phyloP scores from a whole-genome alignment of 2,329 filamentous ascomycete genomes.

The Teratosphaeria destructans region DNA sequence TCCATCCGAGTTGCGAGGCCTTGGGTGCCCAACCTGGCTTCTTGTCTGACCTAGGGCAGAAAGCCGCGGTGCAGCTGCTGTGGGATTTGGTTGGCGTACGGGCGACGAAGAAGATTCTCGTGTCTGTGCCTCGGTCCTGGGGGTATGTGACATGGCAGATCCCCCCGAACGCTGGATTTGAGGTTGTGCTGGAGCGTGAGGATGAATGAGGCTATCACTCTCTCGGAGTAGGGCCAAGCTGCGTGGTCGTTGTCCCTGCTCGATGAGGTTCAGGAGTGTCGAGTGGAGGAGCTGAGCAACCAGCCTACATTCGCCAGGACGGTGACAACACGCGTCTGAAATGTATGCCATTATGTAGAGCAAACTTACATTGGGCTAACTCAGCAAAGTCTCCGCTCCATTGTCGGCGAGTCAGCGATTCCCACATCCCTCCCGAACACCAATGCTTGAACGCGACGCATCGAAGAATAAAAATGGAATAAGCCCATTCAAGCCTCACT shows the following conservation, averaged over 20 bases:
- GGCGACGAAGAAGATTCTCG: neutral
- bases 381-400: neutral
- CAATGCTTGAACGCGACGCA: constrained; percentile 2
- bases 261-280: no score
- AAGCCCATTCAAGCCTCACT: neutral
- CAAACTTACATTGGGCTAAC: neutral
- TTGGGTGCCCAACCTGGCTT: neutral
- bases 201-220: neutral
- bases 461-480: neutral
- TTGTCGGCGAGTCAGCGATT: neutral
- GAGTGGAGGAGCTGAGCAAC: no score
- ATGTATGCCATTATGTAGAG: neutral
- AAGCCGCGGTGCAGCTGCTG: neutral
- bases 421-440: neutral
- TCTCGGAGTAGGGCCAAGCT: no score
- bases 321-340: neutral
- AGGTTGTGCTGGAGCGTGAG: neutral
- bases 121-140: neutral
- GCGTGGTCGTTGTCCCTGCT: no score
- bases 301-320: neutral
- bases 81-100: neutral
- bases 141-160: neutral
- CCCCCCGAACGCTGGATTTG: neutral
- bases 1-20: neutral
- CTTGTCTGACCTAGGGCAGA: neutral